Evolutionary conservation across 1,284 basidiomycete genomes (phyloP).

Genomic region (Trichosporon sp.): DNA sequence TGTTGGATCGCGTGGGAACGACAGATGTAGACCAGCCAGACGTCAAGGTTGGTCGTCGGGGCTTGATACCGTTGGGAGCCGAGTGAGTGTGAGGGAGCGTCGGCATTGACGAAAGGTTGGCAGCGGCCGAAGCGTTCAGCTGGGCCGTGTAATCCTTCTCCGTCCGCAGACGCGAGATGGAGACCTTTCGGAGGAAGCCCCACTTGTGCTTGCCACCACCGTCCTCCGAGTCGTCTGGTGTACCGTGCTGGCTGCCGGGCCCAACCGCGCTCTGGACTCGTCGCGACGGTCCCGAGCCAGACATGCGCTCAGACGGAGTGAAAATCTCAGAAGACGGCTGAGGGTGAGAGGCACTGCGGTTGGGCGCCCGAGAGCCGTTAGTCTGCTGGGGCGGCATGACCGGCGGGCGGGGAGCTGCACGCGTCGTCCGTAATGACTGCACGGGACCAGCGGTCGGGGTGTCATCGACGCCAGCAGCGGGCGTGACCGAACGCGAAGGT

Average conservation of each 20-base stretch:
- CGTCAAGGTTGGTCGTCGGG: conserved; percentile 13
- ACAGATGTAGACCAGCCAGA: conserved; percentile 14
- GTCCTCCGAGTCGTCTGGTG: conserved; percentile 14
- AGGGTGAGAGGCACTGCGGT: conserved; percentile 1
- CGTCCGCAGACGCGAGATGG: conserved; percentile 59
- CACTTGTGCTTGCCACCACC: conserved; percentile 54
- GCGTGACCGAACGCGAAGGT: background rate
- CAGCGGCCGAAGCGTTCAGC: conserved; percentile 33
- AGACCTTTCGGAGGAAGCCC: conserved; percentile 96
- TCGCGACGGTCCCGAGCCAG: background rate
- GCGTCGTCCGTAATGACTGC: conserved; percentile 10
- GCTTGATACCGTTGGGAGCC: conserved; percentile 23
- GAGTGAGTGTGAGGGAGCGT: conserved; percentile 34
- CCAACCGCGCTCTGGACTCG: conserved; percentile 17
- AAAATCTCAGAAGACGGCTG: background rate
- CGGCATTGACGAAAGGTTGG: conserved; percentile 35
- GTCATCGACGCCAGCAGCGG: background rate
- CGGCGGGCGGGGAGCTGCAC: conserved; percentile 3
- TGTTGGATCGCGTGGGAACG: conserved; percentile 10
- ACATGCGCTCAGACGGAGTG: conserved; percentile 8
- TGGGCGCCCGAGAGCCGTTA: background rate
- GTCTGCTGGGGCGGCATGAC: background rate
- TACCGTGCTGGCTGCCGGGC: background rate
- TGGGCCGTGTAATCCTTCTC: conserved; percentile 25
- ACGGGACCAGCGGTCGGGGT: conserved; percentile 2